These are phyloP conservation scores for Telopea speciosissima DNA, from an alignment of 177 flowering plant species.

Conservation along the genomic window DNA sequence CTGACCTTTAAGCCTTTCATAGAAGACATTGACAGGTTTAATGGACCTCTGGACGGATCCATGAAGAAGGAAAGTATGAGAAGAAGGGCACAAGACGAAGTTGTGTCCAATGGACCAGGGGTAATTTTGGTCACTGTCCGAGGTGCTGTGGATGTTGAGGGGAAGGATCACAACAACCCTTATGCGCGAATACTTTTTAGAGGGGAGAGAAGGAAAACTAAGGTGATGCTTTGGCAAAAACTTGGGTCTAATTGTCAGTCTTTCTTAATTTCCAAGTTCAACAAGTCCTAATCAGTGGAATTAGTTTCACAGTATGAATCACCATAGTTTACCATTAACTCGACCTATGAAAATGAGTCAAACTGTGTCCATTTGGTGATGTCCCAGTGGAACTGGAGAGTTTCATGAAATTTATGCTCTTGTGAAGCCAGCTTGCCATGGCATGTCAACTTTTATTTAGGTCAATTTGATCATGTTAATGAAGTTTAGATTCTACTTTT, in stretches of 20 bases:
- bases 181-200: slow-evolving; percentile 45
- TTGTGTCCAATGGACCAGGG: slow-evolving; percentile 37
- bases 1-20: slow-evolving; percentile 49
- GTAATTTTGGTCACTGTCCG: slow-evolving; percentile 47
- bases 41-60: slow-evolving; percentile 25
- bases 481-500: not conserved
- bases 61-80: slow-evolving; percentile 13
- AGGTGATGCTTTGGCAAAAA: slow-evolving; percentile 29
- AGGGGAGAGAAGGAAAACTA: slow-evolving; percentile 71
- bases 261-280: not conserved
- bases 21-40: slow-evolving; percentile 35
- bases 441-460: not conserved
- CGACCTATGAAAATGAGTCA: not conserved
- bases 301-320: not conserved
- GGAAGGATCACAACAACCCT: slow-evolving; percentile 63
- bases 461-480: not conserved
- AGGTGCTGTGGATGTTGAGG: slow-evolving; percentile 68
- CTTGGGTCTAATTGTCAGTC: not conserved
- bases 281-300: not conserved
- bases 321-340: not conserved
- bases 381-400: not conserved
- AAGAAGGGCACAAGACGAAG: slow-evolving; percentile 7
- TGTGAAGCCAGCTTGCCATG: not conserved
- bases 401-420: not conserved
- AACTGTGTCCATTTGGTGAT: not conserved